These are phyloP conservation scores for Cercophora newfieldiana DNA, from an alignment of 495 filamentous ascomycete genomes.

Conservation along the genomic window DNA sequence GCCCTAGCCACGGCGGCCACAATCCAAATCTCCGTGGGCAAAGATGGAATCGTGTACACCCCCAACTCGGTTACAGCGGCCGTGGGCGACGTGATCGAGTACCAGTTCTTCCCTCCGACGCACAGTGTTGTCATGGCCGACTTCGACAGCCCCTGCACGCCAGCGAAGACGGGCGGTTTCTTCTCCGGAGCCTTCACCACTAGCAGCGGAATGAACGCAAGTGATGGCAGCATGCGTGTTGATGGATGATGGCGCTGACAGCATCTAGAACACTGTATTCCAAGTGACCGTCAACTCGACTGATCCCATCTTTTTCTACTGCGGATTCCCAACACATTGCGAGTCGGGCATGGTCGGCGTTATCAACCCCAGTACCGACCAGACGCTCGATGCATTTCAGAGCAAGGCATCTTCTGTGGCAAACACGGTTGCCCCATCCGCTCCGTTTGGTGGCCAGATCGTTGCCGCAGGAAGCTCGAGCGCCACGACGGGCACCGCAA, in stretches of 20 bases:
- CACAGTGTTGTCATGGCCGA: no score
- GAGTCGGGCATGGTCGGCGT: slow-evolving; percentile 47
- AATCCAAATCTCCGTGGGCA: slow-evolving; percentile 46
- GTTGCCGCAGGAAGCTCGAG: slow-evolving; percentile 7
- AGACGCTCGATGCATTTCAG: slow-evolving; percentile 8
- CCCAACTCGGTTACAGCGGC: slow-evolving; percentile 50
- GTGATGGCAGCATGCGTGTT: background rate
- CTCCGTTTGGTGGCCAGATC: slow-evolving; percentile 1
- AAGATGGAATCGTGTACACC: slow-evolving; percentile 44
- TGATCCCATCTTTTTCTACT: slow-evolving; percentile 54
- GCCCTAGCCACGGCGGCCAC: slow-evolving; percentile 21
- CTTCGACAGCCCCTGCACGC: slow-evolving; percentile 47
- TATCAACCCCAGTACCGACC: slow-evolving; percentile 33
- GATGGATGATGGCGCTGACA: background rate
- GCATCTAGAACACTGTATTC: slow-evolving; percentile 31
- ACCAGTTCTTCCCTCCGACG: no score
- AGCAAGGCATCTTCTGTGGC: background rate
- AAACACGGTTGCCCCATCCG: background rate
- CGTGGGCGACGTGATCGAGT: slow-evolving; percentile 48
- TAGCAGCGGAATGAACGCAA: slow-evolving; percentile 17
- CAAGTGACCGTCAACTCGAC: slow-evolving; percentile 51
- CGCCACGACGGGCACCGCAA: background rate
- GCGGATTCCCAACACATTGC: slow-evolving; percentile 29
- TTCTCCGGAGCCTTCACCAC: slow-evolving; percentile 41
- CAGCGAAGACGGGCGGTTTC: slow-evolving; percentile 37